Evolutionary conservation across 2,329 filamentous ascomycete genomes (phyloP).

Genomic region (Aspergillus sp.): DNA sequence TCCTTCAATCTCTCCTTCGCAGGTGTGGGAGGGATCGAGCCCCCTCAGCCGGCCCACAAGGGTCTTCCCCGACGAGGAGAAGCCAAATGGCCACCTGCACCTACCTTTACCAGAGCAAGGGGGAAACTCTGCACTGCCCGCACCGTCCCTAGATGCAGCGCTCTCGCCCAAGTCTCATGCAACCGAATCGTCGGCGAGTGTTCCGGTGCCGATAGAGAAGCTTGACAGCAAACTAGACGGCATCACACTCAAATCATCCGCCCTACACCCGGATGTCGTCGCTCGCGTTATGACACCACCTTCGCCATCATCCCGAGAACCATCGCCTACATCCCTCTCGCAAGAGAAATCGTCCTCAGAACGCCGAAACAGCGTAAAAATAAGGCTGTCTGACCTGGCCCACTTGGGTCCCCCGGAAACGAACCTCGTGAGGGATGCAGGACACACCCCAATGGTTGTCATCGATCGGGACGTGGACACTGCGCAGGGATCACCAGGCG

Average conservation of each 20-base stretch:
- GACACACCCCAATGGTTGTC: conserved; percentile 46
- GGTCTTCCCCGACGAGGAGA: conserved; percentile 42
- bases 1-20: conserved; percentile 20
- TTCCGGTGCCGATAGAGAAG: conserved; percentile 47
- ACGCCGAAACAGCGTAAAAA: conserved; percentile 32
- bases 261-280: conserved; percentile 43
- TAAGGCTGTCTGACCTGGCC: conserved; percentile 38
- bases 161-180: conserved; percentile 38
- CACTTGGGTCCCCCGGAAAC: conserved; percentile 39
- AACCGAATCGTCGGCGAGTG: conserved; percentile 30
- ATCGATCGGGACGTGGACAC: conserved; percentile 37
- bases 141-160: conserved; percentile 40
- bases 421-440: conserved; percentile 42
- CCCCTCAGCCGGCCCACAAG: conserved; percentile 41
- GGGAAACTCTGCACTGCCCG: conserved; percentile 19
- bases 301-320: conserved; percentile 30
- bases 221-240: conserved; percentile 48
- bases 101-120: conserved; percentile 31
- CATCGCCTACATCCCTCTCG: conserved; percentile 26
- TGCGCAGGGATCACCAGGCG: conserved; percentile 25
- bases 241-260: conserved; percentile 48
- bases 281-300: conserved; percentile 45
- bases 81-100: conserved; percentile 23
- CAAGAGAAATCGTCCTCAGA: conserved; percentile 24
- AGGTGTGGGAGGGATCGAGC: conserved; percentile 47